Evolutionary conservation across 2,329 filamentous ascomycete species (phyloP).

Genomic region (Cadophora sp.): DNA sequence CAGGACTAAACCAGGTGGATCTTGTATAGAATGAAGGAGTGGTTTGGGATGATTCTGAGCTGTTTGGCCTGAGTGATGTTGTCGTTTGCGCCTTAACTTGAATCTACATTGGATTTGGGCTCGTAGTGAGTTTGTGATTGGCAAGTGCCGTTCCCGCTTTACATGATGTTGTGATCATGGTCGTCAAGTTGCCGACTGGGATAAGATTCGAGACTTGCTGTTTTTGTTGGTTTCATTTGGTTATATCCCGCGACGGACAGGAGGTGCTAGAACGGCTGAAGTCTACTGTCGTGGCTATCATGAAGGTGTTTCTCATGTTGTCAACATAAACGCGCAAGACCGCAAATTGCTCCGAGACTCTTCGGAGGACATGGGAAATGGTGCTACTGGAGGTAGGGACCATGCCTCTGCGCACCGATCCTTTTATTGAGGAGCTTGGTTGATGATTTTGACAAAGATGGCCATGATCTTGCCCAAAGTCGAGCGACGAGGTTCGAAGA

Average conservation of each 20-base stretch:
- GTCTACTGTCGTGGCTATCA: background rate
- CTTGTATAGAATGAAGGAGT: constrained; percentile 19
- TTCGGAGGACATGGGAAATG: background rate
- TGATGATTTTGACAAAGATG: background rate
- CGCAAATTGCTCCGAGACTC: background rate
- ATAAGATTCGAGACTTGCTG: too few relatives aligned
- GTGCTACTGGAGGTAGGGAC: background rate
- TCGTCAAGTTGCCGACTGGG: too few relatives aligned
- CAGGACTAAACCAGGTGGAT: background rate
- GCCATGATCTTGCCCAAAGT: background rate
- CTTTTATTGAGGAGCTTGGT: background rate
- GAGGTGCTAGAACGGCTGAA: background rate
- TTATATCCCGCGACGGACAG: too few relatives aligned
- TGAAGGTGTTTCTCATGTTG: background rate
- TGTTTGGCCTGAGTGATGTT: too few relatives aligned
- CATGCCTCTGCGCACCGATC: background rate
- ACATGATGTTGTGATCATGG: too few relatives aligned
- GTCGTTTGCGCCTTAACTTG: too few relatives aligned
- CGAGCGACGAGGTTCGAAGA: background rate
- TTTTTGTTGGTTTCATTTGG: too few relatives aligned
- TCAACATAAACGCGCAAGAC: background rate
- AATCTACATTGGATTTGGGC: too few relatives aligned
- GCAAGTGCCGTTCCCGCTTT: too few relatives aligned
- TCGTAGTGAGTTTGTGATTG: too few relatives aligned
- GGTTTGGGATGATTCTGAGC: background rate